Evolutionary conservation across 306 rosid genomes (phyloP), one percentile per base, ranked within the genome.

Genomic region (Cicer cuneatum): DNA sequence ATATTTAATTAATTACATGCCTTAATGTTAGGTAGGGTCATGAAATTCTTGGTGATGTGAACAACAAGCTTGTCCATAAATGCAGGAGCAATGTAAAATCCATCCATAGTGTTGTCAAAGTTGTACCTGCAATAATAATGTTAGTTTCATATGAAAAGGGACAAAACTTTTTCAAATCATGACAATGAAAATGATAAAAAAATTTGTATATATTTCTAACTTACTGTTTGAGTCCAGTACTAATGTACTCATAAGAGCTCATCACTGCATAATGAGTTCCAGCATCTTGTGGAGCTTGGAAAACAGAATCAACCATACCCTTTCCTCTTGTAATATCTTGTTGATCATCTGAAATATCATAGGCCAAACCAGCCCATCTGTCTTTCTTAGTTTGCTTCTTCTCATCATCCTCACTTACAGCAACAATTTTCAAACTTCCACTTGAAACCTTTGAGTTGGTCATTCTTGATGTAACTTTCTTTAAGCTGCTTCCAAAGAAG

Each of bases 61-160:
- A 95, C 97, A 70, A 92, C 96, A 73, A 95, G 92, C 86, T 95
- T 92, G 98, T 95, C 99, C 99, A 95, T 85, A 60, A 95, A 95
- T 47, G 98, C 92, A 65, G 92, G 99, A 46, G 99, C 99, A 75
- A 95, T 95, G 89, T 95, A 95, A 35, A 86, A 73, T 0, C 99
- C 98, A 40, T 76, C 97, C 89, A 75, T 39, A 62, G 47, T 80
- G 88, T 95, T 92, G 87, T 92, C 98, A 69, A 87, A 45, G 74
- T 85, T 66, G 81, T 92, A 94, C 85, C 97, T 92, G 51, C 63
- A 78, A 45, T 18, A 60, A 1, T 75, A 71, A 66, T n/a, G 39
- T 8, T 13, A 59, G 18, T 41, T 29, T 33, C 5, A 33, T 12
- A 13, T 29, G 14, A 51, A 63, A 79, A 66, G 14, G 1, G 16